Evolutionary conservation across 306 rosid species (phyloP).

Genomic region (Myrica gale): DNA sequence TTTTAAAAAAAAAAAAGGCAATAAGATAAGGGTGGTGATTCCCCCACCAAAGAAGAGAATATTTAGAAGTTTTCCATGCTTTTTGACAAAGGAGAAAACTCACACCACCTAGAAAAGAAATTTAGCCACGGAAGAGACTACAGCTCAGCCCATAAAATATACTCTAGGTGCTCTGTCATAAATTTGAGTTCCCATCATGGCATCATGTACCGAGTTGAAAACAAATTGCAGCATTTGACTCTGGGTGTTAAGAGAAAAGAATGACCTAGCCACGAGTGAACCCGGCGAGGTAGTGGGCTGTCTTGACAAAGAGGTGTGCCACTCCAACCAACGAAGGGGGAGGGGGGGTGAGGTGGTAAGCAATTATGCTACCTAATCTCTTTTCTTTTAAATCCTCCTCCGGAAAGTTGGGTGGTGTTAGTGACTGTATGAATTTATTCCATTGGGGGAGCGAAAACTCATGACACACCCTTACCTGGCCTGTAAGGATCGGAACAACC

Average conservation of each 20-base stretch:
- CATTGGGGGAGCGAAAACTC: slow-evolving; percentile 20
- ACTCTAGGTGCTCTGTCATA: slow-evolving; percentile 1
- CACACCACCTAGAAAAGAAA: slow-evolving; percentile 20
- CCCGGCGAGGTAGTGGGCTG: slow-evolving; percentile 4
- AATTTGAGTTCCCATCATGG: slow-evolving; percentile 18
- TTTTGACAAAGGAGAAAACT: slow-evolving; percentile 35
- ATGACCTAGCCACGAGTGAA: neutral
- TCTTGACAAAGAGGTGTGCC: neutral
- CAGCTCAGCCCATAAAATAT: neutral
- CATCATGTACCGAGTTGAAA: slow-evolving; percentile 17
- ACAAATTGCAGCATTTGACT: slow-evolving; percentile 19
- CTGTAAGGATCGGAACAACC: neutral
- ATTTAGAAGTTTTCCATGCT: slow-evolving; percentile 32
- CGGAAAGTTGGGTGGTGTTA: slow-evolving; percentile 19
- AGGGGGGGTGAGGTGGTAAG: slow-evolving; percentile 14
- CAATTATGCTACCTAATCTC: slow-evolving; percentile 22
- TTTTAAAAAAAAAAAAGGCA: neutral
- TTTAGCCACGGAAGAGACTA: no score
- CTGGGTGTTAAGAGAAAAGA: slow-evolving; percentile 6
- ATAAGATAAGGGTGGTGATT: slow-evolving; percentile 43
- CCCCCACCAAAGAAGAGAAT: slow-evolving; percentile 42
- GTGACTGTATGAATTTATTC: slow-evolving; percentile 28
- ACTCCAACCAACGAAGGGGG: neutral
- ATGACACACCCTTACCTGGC: slow-evolving; percentile 17
- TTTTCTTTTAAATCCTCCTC: neutral